Evolutionary conservation across 257 asterid genomes (phyloP), one percentile per base, ranked within the genome.

Genomic region (Gentiana straminea): DNA sequence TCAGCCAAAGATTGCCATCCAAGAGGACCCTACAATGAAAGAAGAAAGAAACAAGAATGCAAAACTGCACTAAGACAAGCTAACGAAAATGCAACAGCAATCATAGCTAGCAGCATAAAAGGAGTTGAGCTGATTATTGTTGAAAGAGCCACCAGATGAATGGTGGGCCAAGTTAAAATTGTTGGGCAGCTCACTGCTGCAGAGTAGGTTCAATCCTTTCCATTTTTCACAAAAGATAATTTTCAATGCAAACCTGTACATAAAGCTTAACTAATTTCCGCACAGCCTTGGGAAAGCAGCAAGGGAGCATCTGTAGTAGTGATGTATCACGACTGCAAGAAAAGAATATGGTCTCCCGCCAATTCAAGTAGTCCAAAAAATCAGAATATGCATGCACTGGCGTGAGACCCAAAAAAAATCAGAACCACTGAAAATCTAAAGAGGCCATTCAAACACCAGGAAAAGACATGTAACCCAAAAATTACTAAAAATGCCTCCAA

Each of bases 281-380:
- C 38, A 92, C 86, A 63, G 90, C 62, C 88, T 88, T 92, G 34
- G 98, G 84, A 64, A 87, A 92, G 97, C 97, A 83, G 81, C 82
- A 83, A 0, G 98, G 98, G 35, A 92, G 81, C 97, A 92, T 92
- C 82, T 88, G 96, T 66, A 86, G 84, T 59, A 92, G 74, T 61
- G 98, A 87, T 55, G 98, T 79, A 71, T 92, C 98, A 57, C 73
- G 82, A 66, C 76, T 76, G 56, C 95, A 85, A 55, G 98, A 92
- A 76, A 77, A 88, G 84, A 85, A 92, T 65, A 88, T 81, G 58
- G 78, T 89, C 76, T 88, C 95, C 71, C 98, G 85, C 98, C 98
- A 92, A 67, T 78, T 73, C 84, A 91, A 76, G 81, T 86, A 92
- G 74, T 92, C 93, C 68, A 82, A 70, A 68, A 92, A 72, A 70